Percentiles rank a stretch among this genome's conserved stretches.
phyloP scores from a whole-genome alignment of 1,284 basidiomycete genomes.

The Pseudomicrostroma phylloplanum region DNA sequence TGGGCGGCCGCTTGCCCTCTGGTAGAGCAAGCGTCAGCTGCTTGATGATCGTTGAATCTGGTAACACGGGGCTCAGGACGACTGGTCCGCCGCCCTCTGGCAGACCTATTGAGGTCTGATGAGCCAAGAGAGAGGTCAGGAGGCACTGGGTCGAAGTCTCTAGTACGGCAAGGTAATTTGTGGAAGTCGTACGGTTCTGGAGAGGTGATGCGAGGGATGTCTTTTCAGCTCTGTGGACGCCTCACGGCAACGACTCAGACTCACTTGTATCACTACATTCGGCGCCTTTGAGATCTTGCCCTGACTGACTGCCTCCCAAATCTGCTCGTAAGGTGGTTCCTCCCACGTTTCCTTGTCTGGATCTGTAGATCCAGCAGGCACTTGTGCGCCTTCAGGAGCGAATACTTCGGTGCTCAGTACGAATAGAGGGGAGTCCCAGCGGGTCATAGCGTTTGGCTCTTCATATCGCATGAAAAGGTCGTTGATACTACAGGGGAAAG shows the following conservation, averaged over 20 bases:
- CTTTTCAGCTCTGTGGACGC: background rate
- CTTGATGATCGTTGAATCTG: conserved; percentile 12
- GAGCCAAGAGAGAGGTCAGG: conserved; percentile 11
- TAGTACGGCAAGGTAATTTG: conserved; percentile 51
- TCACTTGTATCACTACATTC: conserved; percentile 62
- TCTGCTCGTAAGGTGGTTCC: conserved; percentile 59
- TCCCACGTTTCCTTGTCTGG: conserved; percentile 1
- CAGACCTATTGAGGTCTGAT: too few relatives aligned
- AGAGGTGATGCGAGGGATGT: background rate
- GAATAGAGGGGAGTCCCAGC: conserved; percentile 94
- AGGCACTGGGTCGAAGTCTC: conserved; percentile 39
- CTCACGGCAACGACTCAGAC: conserved; percentile 37
- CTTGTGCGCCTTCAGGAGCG: background rate
- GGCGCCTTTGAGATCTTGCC: conserved; percentile 77
- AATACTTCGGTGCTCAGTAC: conserved; percentile 58
- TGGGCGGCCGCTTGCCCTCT: conserved; percentile 20
- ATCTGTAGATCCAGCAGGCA: background rate
- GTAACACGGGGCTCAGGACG: too few relatives aligned
- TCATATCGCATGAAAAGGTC: conserved; percentile 85
- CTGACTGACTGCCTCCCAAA: conserved; percentile 75
- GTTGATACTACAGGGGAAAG: conserved; percentile 61
- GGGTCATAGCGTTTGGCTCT: conserved; percentile 90
- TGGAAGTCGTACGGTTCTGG: conserved; percentile 41
- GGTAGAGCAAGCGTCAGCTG: conserved; percentile 24
- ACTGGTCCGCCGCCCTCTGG: too few relatives aligned